Conservation (phyloP, 2,329 filamentous ascomycete species). For the Stagonosporopsis rhizophila region DNA sequence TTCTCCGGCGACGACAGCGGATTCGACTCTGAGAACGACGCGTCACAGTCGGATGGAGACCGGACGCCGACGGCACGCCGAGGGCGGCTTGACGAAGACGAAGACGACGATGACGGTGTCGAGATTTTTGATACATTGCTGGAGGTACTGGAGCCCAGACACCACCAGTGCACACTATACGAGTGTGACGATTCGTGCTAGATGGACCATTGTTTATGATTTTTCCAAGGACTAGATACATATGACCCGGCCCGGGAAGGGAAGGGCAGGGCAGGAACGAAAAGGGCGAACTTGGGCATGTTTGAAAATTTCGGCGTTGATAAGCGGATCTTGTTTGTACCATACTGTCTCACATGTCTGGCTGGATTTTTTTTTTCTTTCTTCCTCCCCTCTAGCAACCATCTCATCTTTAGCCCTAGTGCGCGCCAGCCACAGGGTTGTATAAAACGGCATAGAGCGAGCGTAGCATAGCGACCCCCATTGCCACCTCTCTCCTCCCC, state of each 20-base stretch:
- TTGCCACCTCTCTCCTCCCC: slow-evolving; percentile 19
- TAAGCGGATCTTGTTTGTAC: slow-evolving; percentile 10
- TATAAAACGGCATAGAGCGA: slow-evolving; percentile 18
- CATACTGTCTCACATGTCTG: slow-evolving; percentile 12
- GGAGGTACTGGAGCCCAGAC: slow-evolving; percentile 25
- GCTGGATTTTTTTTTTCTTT: not conserved
- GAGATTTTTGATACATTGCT: slow-evolving; percentile 35
- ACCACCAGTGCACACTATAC: slow-evolving; percentile 21
- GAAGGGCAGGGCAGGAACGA: too few relatives aligned
- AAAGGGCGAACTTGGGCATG: not conserved
- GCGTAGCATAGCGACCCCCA: slow-evolving; percentile 6
- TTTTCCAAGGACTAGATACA: slow-evolving; percentile 6
- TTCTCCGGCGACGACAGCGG: slow-evolving; percentile 47
- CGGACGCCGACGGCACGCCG: slow-evolving; percentile 6
- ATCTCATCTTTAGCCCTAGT: slow-evolving; percentile 11
- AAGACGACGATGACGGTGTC: slow-evolving; percentile 21
- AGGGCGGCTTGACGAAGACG: slow-evolving; percentile 17
- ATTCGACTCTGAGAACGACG: slow-evolving; percentile 40
- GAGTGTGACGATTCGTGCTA: slow-evolving; percentile 17
- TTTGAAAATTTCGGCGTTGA: not conserved
- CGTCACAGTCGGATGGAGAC: slow-evolving; percentile 25
- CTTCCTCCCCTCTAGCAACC: not conserved
- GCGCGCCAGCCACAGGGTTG: slow-evolving; percentile 1
- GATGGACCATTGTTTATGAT: slow-evolving; percentile 8
- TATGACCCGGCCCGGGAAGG: not conserved